A percentile compares a stretch with the other conserved stretches of the same genome.
Evolutionary conservation across 2,329 filamentous ascomycete species (phyloP).

Genomic region (Sclerotinia sclerotiorum): DNA sequence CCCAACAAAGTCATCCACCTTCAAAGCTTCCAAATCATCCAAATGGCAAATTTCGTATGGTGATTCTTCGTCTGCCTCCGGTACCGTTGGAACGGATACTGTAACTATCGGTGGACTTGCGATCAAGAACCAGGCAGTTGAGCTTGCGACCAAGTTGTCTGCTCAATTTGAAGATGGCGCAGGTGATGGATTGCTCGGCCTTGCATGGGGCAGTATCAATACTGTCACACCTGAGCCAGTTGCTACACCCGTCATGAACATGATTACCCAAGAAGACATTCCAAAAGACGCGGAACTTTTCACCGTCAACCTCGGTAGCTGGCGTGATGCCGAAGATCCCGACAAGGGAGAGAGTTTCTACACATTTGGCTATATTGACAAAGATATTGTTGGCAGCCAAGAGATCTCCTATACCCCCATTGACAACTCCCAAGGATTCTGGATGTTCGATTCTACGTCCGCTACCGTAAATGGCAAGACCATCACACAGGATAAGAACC

Average conservation of each 20-base stretch:
- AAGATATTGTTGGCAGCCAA: constrained; percentile 55
- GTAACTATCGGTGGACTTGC: constrained; percentile 61
- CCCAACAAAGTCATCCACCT: constrained; percentile 60
- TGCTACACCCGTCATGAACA: constrained; percentile 66
- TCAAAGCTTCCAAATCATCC: constrained; percentile 48
- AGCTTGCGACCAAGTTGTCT: constrained; percentile 61
- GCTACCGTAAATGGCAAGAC: constrained; percentile 57
- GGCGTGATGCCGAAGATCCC: constrained; percentile 50
- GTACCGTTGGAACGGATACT: constrained; percentile 62
- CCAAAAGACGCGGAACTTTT: constrained; percentile 52
- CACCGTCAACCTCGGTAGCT: constrained; percentile 56
- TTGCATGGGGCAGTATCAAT: constrained; percentile 65
- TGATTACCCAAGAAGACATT: constrained; percentile 60
- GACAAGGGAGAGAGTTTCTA: constrained; percentile 57
- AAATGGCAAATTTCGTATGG: constrained; percentile 69
- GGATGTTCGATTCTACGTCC: constrained; percentile 61
- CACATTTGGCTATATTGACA: constrained; percentile 71
- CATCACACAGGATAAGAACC: constrained; percentile 55
- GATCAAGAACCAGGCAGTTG: constrained; percentile 62
- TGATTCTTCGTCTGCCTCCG: constrained; percentile 65
- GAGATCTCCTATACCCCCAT: constrained; percentile 61
- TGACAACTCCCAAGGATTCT: constrained; percentile 66
- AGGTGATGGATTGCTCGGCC: constrained; percentile 65
- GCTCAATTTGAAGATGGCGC: constrained; percentile 54
- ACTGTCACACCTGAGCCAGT: constrained; percentile 57